Conservation (phyloP, 331 rosid genomes). For the Malus hybrid region DNA sequence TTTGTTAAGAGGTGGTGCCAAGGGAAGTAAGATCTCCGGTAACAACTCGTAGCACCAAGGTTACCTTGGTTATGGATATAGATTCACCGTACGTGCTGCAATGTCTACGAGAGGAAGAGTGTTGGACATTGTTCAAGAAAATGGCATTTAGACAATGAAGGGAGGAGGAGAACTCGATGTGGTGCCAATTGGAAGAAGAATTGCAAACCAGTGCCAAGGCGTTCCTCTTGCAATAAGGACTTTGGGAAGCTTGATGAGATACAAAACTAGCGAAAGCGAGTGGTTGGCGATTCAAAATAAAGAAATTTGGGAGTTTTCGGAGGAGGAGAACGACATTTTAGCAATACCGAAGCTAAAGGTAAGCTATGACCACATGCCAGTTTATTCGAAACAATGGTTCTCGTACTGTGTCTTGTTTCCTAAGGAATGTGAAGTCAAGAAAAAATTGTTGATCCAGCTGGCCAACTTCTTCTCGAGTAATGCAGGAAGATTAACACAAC, state of each 20-base stretch:
- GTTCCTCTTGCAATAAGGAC: not conserved
- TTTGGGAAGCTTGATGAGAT: not conserved
- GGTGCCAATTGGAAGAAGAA: not conserved
- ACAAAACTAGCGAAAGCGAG: not conserved
- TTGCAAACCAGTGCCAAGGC: not conserved
- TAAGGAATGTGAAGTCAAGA: not conserved
- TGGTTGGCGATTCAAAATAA: not conserved
- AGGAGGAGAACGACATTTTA: not conserved
- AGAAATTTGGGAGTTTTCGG: not conserved
- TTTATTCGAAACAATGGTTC: not conserved
- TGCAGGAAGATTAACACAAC: too few species aligned
- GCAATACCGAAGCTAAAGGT: not conserved
- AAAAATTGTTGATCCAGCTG: not conserved
- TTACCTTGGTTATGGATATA: not conserved
- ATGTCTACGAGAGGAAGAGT: not conserved
- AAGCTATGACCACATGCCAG: not conserved
- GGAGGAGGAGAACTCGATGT: not conserved
- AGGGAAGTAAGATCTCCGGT: constrained; percentile 10
- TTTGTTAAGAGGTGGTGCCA: constrained; percentile 1
- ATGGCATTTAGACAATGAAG: not conserved
- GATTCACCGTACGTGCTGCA: not conserved
- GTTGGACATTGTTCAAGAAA: constrained; percentile 3
- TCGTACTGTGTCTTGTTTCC: not conserved
- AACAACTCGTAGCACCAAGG: not conserved
- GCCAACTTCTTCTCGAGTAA: too few species aligned